A percentile compares a stretch with the other conserved stretches of the same genome.
Evolutionary conservation across 2,329 filamentous ascomycete genomes (phyloP).

Genomic region (Sporothrix pseudoabietina): DNA sequence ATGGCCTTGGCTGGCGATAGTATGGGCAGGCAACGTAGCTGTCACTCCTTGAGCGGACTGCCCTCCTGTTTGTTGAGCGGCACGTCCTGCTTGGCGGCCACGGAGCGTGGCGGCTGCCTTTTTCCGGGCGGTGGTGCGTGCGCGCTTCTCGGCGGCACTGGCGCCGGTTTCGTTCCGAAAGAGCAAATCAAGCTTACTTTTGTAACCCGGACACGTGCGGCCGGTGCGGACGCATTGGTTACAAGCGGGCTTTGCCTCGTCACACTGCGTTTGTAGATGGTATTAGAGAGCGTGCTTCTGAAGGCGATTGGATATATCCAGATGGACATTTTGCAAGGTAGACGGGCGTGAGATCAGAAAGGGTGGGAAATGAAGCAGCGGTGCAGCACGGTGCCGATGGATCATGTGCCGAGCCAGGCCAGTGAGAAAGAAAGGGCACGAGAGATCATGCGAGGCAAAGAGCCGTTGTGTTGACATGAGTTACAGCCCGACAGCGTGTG

Average conservation of each 20-base stretch:
- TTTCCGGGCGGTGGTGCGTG: constrained; percentile 23
- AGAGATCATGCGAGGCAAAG: not conserved
- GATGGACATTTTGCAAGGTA: not conserved
- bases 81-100: constrained; percentile 26
- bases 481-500: not conserved
- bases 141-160: constrained; percentile 37
- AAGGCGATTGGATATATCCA: not conserved
- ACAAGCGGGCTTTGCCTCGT: constrained; percentile 67
- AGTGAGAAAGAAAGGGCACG: not conserved
- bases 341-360: not conserved
- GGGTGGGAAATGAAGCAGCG: not conserved
- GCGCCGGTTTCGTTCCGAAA: constrained; percentile 71
- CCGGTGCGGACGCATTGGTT: constrained; percentile 66
- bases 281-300: constrained; percentile 31
- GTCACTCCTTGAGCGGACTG: not conserved
- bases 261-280: constrained; percentile 53
- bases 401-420: not conserved
- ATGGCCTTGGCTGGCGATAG: not conserved
- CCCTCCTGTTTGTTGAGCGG: not conserved
- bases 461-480: not conserved
- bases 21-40: not conserved
- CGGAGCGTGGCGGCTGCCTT: constrained; percentile 16
- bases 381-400: not conserved
- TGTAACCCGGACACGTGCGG: constrained; percentile 66
- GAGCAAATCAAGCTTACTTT: constrained; percentile 71